phyloP scores from a whole-genome alignment of 805 yeast genomes.

The Helenozyma baotianmanensis region DNA sequence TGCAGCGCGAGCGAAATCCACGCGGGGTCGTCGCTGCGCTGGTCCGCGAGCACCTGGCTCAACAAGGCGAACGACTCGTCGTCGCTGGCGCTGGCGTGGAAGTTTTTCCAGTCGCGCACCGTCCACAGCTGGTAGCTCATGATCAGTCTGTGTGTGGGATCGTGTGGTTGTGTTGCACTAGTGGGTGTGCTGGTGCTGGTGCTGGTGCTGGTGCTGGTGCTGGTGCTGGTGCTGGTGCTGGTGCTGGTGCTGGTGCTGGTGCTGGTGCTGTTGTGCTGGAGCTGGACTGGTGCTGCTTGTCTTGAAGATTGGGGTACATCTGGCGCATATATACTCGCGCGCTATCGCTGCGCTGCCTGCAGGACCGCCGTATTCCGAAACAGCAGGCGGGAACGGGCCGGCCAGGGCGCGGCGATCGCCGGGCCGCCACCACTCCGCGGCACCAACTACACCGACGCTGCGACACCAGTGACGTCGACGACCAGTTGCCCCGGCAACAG shows the following conservation, averaged over 20 bases:
- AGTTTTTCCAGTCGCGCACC: constrained; percentile 67
- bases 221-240: no score
- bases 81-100: constrained; percentile 60
- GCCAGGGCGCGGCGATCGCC: constrained; percentile 5
- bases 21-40: constrained; percentile 70
- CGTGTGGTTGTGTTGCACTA: neutral
- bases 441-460: no score
- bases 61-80: constrained; percentile 54
- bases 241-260: no score
- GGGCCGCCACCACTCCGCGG: no score
- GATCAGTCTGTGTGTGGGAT: neutral
- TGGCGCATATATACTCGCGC: neutral
- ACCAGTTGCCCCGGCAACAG: no score
- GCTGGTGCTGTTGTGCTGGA: no score
- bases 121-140: constrained; percentile 61
- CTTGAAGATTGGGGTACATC: no score
- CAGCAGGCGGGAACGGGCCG: constrained; percentile 9
- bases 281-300: no score
- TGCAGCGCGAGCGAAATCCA: constrained; percentile 80
- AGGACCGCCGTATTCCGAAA: neutral
- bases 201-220: no score
- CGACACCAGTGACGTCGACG: no score
- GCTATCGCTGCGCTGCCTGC: no score
- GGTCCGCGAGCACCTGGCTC: constrained; percentile 41
- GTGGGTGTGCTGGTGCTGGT: neutral